Base-by-base conservation (phyloP, 768 basidiomycete genomes). In the Tylopilus balloui region DNA sequence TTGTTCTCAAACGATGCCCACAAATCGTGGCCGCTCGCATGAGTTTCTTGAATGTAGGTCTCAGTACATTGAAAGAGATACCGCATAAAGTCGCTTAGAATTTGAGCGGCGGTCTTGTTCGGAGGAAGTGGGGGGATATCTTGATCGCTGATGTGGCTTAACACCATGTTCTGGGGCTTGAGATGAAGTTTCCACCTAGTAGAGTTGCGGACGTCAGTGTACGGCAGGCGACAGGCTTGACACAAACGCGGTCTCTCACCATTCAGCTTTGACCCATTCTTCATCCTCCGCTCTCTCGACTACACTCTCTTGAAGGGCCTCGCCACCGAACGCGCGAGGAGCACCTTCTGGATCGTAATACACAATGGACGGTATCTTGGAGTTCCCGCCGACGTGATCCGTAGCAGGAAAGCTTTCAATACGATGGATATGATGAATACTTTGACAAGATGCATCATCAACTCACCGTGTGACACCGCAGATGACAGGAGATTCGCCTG, bases 341-440 rank as follows among this genome's bases (percentile, higher is more conserved):
- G 47, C 51, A 0, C 78, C 78, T 12, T 62, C 55, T 10, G 45
- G 23, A 51, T 78, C 75, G 45, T 79, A 80, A 48, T 73, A 75
- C 5, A 75, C 60, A 19, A 79, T 66, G 10, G 76, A 73, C 0
- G 76, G 78, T 43, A 79, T 77, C 55, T 79, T 79, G 15, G 71
- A 75, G 50, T 74, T 69, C 14, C 74, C 73, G 2, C 74, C 74
- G n/a, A 71, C 67, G 14, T 70, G 64, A 24, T 74, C 72, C 52
- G 75, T 75, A 2, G 71, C 71, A 10, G 76, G 78, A 44, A 71
- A 78, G 42, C 78, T 79, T 41, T 21, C 25, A 45, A 63, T 47
- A 43, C 1, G 23, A 58, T 50, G 2, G n/a, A 48, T 29, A 41
- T 8, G 2, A 27, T 13, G 23, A 35, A 17, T 1, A 6, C 14